Conservation (phyloP, 2,329 filamentous ascomycete genomes). For the Aspergillus sp. region DNA sequence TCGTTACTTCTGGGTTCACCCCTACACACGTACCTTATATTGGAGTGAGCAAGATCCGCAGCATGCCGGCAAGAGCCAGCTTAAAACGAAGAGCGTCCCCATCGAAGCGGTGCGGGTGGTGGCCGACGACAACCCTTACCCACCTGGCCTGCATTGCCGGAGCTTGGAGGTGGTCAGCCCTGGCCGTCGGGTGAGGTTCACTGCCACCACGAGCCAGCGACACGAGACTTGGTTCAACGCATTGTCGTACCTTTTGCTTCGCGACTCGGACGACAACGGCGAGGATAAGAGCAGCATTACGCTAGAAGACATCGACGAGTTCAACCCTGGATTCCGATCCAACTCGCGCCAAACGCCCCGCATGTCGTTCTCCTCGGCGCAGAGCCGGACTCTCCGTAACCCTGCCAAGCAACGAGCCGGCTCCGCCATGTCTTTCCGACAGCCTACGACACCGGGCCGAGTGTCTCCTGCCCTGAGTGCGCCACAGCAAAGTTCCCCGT, state of each 20-base stretch:
- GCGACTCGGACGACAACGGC: constrained; percentile 55
- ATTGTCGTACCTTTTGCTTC: constrained; percentile 80
- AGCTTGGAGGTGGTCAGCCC: constrained; percentile 85
- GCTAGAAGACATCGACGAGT: constrained; percentile 61
- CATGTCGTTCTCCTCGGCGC: constrained; percentile 68
- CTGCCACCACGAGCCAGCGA: constrained; percentile 82
- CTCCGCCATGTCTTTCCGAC: constrained; percentile 32
- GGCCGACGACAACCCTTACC: constrained; percentile 88
- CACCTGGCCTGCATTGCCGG: constrained; percentile 88
- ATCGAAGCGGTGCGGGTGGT: constrained; percentile 91
- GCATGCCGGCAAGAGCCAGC: constrained; percentile 64
- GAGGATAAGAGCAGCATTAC: constrained; percentile 51
- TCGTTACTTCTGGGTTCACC: constrained; percentile 98
- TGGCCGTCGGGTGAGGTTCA: constrained; percentile 84
- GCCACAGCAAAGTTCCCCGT: constrained; percentile 24
- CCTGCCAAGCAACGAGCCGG: constrained; percentile 45
- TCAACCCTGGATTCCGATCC: constrained; percentile 61
- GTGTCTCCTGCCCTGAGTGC: constrained; percentile 29
- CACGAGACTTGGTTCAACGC: constrained; percentile 99
- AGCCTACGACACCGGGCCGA: constrained; percentile 28
- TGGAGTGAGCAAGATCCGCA: constrained; percentile 91
- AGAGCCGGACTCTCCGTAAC: constrained; percentile 62
- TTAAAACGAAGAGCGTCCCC: constrained; percentile 78
- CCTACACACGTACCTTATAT: constrained; percentile 91
- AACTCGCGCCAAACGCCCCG: constrained; percentile 48